These are phyloP conservation scores for Tulasnella sp. DNA, from an alignment of 768 basidiomycete genomes.

Conservation along the genomic window DNA sequence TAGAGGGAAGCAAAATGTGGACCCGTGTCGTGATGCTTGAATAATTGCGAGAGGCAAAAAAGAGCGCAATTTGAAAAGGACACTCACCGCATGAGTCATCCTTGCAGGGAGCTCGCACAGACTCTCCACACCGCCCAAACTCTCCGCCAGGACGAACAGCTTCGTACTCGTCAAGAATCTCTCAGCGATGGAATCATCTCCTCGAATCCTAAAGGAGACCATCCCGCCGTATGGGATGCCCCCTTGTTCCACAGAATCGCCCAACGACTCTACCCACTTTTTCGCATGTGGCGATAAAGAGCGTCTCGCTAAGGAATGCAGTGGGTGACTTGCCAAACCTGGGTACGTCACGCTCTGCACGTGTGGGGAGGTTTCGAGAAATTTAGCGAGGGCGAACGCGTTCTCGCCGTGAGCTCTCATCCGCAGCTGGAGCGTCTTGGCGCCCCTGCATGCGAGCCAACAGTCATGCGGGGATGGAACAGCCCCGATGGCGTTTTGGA, in stretches of 20 bases:
- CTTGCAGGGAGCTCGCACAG: slow-evolving; percentile 73
- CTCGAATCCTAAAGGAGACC: slow-evolving; percentile 55
- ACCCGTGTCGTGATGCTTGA: no score
- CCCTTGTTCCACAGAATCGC: slow-evolving; percentile 24
- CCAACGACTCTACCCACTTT: slow-evolving; percentile 42
- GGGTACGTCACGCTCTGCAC: slow-evolving; percentile 85
- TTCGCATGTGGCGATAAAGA: slow-evolving; percentile 54
- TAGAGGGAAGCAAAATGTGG: neutral
- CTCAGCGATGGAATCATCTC: slow-evolving; percentile 43
- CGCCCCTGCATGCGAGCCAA: slow-evolving; percentile 82
- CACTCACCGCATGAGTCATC: slow-evolving; percentile 70
- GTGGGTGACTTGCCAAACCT: slow-evolving; percentile 54
- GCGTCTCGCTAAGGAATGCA: slow-evolving; percentile 12
- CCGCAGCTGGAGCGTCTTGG: slow-evolving; percentile 82
- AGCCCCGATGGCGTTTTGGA: slow-evolving; percentile 82
- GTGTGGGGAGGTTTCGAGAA: slow-evolving; percentile 39
- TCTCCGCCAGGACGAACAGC: slow-evolving; percentile 77
- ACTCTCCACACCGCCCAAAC: slow-evolving; percentile 85
- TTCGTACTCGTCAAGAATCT: slow-evolving; percentile 52
- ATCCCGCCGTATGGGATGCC: slow-evolving; percentile 89
- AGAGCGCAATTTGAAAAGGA: neutral
- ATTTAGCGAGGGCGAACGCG: slow-evolving; percentile 61
- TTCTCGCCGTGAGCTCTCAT: slow-evolving; percentile 81
- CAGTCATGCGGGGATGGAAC: slow-evolving; percentile 77
- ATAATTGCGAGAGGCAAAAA: neutral